A percentile compares a stretch with the other conserved stretches of the same genome.
These are phyloP conservation scores for Evernia prunastri DNA, from an alignment of 495 filamentous ascomycete species.

Conservation along the genomic window DNA sequence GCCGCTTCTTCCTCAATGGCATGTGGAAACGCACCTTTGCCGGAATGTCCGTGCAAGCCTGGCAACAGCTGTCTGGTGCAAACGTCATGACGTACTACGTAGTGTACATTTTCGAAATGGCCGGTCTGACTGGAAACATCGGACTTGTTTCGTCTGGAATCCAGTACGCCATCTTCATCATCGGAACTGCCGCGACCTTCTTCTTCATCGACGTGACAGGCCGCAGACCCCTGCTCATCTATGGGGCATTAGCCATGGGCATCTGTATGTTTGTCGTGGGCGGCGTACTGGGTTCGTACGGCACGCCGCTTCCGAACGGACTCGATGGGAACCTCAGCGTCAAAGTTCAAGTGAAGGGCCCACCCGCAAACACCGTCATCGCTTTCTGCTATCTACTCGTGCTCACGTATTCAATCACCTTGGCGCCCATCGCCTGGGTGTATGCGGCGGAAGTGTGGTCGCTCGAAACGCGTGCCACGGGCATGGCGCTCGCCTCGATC, in stretches of 20 bases:
- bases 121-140: conserved; percentile 51
- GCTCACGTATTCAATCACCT: conserved; percentile 65
- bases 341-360: conserved; percentile 53
- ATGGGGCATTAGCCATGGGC: conserved; percentile 63
- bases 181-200: conserved; percentile 61
- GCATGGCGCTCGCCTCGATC: conserved; percentile 59
- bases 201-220: conserved; percentile 70
- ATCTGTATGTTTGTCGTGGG: conserved; percentile 45
- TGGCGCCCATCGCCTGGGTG: conserved; percentile 66
- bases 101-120: conserved; percentile 67
- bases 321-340: conserved; percentile 63
- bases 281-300: conserved; percentile 47
- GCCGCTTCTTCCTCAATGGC: conserved; percentile 53
- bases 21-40: conserved; percentile 70
- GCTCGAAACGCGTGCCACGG: conserved; percentile 64
- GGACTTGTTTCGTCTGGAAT: conserved; percentile 62
- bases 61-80: conserved; percentile 64
- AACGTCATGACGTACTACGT: conserved; percentile 63
- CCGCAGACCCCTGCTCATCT: conserved; percentile 62
- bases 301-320: conserved; percentile 49
- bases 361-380: conserved; percentile 62
- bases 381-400: conserved; percentile 75
- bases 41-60: conserved; percentile 61
- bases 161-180: conserved; percentile 70
- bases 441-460: conserved; percentile 74